Evolutionary conservation across 305 asterid species (phyloP), one percentile per base, ranked within the genome.

Genomic region (Lippia alba): DNA sequence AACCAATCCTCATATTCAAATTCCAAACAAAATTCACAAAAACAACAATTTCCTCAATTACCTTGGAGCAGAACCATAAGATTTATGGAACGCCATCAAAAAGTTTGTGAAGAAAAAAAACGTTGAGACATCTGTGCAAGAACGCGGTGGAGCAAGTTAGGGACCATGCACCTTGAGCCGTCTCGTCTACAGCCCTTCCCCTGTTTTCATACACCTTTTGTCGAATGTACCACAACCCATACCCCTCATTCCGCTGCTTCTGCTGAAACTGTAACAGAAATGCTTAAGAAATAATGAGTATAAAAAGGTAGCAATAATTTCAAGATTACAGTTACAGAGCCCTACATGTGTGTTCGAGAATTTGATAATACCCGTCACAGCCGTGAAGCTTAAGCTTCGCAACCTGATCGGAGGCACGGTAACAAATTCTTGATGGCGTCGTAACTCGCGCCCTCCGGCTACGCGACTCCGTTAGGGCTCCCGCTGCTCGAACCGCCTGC

Each of bases 391-490:
- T 82, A 56, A 85, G 82, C 74, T 74, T 81, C n/a, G 85, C 86
- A 8, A 86, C 87, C 60, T 73, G 83, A 57, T 86, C 91, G 8
- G 89, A 89, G 55, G 92, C 88, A 51, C 72, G 82, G 75, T 75
- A 73, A 66, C 58, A 88, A 84, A 67, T 84, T 88, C 76, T 74
- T 85, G 2, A 85, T 83, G 63, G 81, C 86, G 71, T 73, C 79
- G 44, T 70, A 54, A 17, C 9, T 6, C 5, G 49, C 24, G 6
- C 64, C 76, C n/a, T n/a, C n/a, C n/a, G 80, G 82, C 0, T 77
- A 71, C 9, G 66, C 53, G 6, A 63, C 71, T n/a, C 87, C 90
- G 60, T 76, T 80, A 0, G 85, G 82, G 69, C 89, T 84, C 17
- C 87, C 81, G 71, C 67, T 76, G 66, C 76, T 66, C 16, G 87